A percentile compares a stretch with the other conserved stretches of the same genome.
Conservation (phyloP, 352 stramenopile species). For the Pythium phragmitis region DNA sequence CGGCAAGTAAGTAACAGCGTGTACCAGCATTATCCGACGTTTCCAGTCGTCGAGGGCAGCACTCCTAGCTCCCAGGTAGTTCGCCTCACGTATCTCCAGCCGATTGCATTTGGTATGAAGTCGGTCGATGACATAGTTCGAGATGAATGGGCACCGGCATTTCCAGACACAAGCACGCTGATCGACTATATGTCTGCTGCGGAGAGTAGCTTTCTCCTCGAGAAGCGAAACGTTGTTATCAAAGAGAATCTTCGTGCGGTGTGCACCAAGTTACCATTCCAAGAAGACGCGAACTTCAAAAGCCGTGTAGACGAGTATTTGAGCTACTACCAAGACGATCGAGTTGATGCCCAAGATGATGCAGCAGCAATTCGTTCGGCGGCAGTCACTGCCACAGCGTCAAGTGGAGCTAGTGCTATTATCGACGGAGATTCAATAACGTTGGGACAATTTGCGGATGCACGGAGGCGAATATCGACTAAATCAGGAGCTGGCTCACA, state of each 20-base stretch:
- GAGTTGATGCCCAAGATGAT: neutral
- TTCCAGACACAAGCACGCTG: conserved; percentile 37
- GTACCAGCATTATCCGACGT: conserved; percentile 41
- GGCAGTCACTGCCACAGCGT: neutral
- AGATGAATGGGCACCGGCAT: conserved; percentile 40
- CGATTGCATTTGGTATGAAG: conserved; percentile 44
- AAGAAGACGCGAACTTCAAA: conserved; percentile 9
- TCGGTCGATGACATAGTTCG: conserved; percentile 25
- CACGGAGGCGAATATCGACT: conserved; percentile 26
- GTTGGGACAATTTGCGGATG: conserved; percentile 38
- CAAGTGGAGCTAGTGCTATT: neutral
- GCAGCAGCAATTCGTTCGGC: neutral
- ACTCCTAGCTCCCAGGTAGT: conserved; percentile 26
- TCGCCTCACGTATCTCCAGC: conserved; percentile 37
- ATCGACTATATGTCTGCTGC: conserved; percentile 35
- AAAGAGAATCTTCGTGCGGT: conserved; percentile 32
- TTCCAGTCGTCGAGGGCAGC: conserved; percentile 10
- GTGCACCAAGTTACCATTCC: conserved; percentile 35
- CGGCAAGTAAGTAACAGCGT: neutral
- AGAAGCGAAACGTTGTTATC: conserved; percentile 37
- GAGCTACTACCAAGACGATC: neutral
- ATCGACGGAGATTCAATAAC: conserved; percentile 31
- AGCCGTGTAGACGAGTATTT: conserved; percentile 12
- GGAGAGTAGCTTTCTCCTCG: conserved; percentile 32
- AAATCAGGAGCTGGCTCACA: conserved; percentile 1